Conservation (phyloP, 2,329 filamentous ascomycete genomes). For the Mariannaea sp. region DNA sequence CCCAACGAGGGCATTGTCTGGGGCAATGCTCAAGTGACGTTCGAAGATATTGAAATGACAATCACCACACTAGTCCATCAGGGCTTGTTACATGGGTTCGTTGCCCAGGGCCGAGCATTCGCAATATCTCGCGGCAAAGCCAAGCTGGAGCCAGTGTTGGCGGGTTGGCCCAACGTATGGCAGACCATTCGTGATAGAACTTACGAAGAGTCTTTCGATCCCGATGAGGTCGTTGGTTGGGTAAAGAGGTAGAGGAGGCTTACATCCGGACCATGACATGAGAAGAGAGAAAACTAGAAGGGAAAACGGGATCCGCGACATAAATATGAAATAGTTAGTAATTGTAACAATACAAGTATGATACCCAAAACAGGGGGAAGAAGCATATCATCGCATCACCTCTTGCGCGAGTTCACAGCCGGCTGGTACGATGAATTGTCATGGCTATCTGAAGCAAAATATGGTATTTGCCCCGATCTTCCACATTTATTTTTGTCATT, state of each 20-base stretch:
- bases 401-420: constrained; percentile 11
- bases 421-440: not conserved
- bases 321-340: too few relatives aligned
- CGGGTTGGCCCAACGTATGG: constrained; percentile 79
- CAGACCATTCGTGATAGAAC: constrained; percentile 67
- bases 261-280: too few relatives aligned
- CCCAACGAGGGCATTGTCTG: constrained; percentile 66
- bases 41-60: constrained; percentile 75
- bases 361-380: constrained; percentile 24
- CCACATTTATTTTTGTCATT: constrained; percentile 30
- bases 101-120: constrained; percentile 79
- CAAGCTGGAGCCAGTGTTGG: constrained; percentile 64
- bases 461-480: constrained; percentile 25
- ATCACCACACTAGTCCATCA: constrained; percentile 79
- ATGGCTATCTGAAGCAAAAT: constrained; percentile 15
- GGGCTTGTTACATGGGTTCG: constrained; percentile 80
- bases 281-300: too few relatives aligned
- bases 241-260: constrained; percentile 52
- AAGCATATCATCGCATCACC: constrained; percentile 5
- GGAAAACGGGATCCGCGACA: too few relatives aligned
- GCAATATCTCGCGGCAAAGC: constrained; percentile 80
- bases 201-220: constrained; percentile 61
- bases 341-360: too few relatives aligned
- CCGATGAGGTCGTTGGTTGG: constrained; percentile 77
- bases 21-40: constrained; percentile 64